Evolutionary conservation across 805 yeast species (phyloP).

Genomic region (Candida endomychidarum): DNA sequence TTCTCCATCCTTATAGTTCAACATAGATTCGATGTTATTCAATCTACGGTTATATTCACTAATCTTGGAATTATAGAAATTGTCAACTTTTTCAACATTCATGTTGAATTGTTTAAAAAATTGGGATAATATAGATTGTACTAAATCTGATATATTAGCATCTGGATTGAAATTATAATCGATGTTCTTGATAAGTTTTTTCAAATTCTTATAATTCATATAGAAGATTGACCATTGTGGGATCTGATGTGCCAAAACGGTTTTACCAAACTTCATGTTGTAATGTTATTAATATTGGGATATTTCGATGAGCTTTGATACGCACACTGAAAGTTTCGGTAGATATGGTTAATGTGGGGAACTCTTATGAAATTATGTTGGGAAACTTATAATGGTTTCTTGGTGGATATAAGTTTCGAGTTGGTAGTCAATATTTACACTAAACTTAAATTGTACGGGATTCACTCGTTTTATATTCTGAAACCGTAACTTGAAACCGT

Average conservation of each 20-base stretch:
- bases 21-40: slow-evolving; percentile 39
- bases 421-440: too few species aligned
- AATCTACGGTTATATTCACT: slow-evolving; percentile 74
- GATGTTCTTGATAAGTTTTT: slow-evolving; percentile 73
- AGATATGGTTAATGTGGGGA: too few species aligned
- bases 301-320: not conserved
- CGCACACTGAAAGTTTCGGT: too few species aligned
- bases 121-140: slow-evolving; percentile 51
- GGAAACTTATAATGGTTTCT: too few species aligned
- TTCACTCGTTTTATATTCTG: too few species aligned
- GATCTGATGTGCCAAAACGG: slow-evolving; percentile 77
- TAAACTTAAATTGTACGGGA: too few species aligned
- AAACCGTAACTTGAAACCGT: too few species aligned
- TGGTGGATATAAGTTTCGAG: too few species aligned
- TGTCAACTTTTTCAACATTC: slow-evolving; percentile 78
- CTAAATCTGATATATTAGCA: slow-evolving; percentile 29
- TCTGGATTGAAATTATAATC: slow-evolving; percentile 38
- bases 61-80: slow-evolving; percentile 70
- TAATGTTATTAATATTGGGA: too few species aligned
- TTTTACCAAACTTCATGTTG: slow-evolving; percentile 78
- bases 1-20: slow-evolving; percentile 28
- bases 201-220: slow-evolving; percentile 81
- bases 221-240: slow-evolving; percentile 90
- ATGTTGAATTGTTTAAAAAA: slow-evolving; percentile 80
- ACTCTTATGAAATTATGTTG: too few species aligned